Evolutionary conservation across 495 filamentous ascomycete genomes (phyloP).

Genomic region (Lichenothelia convexa): DNA sequence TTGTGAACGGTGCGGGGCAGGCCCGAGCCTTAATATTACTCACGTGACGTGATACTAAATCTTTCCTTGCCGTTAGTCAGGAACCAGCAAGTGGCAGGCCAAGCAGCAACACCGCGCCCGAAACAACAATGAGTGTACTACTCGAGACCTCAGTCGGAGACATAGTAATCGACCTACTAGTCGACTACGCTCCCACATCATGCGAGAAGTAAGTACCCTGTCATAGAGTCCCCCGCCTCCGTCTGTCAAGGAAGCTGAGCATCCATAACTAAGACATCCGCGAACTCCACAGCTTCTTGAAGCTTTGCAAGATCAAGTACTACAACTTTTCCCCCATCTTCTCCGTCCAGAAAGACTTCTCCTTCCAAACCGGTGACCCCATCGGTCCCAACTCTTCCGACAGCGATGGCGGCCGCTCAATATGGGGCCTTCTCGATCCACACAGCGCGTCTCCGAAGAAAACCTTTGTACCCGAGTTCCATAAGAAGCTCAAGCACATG

Average conservation of each 20-base stretch:
- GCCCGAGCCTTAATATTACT: not conserved
- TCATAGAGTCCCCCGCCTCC: constrained; percentile 1
- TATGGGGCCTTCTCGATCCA: constrained; percentile 71
- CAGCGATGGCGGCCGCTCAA: constrained; percentile 78
- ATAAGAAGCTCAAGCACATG: constrained; percentile 67
- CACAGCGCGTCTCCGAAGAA: constrained; percentile 46
- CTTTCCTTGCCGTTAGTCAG: not conserved
- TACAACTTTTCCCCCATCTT: constrained; percentile 91
- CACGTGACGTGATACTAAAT: not conserved
- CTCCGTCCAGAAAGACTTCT: constrained; percentile 76
- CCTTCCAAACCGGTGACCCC: constrained; percentile 88
- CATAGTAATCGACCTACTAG: constrained; percentile 78
- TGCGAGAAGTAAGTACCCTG: constrained; percentile 65
- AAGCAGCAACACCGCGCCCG: not conserved
- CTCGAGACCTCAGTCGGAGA: constrained; percentile 84
- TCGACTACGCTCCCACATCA: constrained; percentile 69
- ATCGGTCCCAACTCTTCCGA: constrained; percentile 63
- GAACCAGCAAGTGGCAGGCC: not conserved
- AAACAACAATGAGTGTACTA: constrained; percentile 48
- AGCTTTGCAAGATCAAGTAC: constrained; percentile 95
- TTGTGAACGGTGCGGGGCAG: not conserved
- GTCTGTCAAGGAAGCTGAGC: constrained; percentile 17
- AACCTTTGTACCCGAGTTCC: constrained; percentile 66
- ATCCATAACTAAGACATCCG: constrained; percentile 28
- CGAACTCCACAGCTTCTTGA: constrained; percentile 63